phyloP scores from a whole-genome alignment of 202 grass and related monocot species.

The Setaria italica region DNA sequence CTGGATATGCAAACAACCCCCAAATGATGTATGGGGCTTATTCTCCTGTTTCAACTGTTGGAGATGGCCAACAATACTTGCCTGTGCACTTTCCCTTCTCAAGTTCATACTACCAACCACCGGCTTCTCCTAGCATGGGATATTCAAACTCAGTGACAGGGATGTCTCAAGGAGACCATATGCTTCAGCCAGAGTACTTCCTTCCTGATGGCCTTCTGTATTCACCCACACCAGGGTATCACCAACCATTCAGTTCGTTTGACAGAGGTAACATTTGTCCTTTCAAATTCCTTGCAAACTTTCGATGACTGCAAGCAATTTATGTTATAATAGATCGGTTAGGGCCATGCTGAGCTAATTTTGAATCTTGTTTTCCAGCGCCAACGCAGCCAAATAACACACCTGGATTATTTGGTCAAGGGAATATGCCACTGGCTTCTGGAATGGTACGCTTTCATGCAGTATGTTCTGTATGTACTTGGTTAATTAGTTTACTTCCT shows the following conservation, averaged over 20 bases:
- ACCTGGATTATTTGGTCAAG: slow-evolving; percentile 68
- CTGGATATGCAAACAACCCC: slow-evolving; percentile 62
- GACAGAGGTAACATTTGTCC: slow-evolving; percentile 56
- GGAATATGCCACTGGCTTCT: slow-evolving; percentile 50
- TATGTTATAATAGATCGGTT: slow-evolving; percentile 8
- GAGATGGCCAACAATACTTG: slow-evolving; percentile 81
- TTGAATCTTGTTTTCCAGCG: slow-evolving; percentile 48
- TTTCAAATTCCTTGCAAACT: slow-evolving; percentile 1
- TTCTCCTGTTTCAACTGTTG: slow-evolving; percentile 77
- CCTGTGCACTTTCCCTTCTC: slow-evolving; percentile 82
- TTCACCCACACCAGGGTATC: slow-evolving; percentile 66
- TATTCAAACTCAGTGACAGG: slow-evolving; percentile 57
- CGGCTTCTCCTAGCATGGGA: slow-evolving; percentile 61
- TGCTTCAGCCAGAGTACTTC: slow-evolving; percentile 64
- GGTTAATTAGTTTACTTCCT: slow-evolving; percentile 4
- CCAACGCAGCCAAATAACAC: slow-evolving; percentile 55
- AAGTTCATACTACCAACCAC: slow-evolving; percentile 65
- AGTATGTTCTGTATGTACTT: neutral
- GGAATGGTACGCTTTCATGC: slow-evolving; percentile 65
- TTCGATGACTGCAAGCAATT: slow-evolving; percentile 27
- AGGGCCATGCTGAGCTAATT: slow-evolving; percentile 32
- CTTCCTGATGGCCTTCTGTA: slow-evolving; percentile 67
- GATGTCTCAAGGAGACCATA: slow-evolving; percentile 63
- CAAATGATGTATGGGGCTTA: slow-evolving; percentile 88
- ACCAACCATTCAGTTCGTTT: slow-evolving; percentile 57